phyloP scores from a whole-genome alignment of 2,329 filamentous ascomycete genomes.

The Paramyrothecium roridum region DNA sequence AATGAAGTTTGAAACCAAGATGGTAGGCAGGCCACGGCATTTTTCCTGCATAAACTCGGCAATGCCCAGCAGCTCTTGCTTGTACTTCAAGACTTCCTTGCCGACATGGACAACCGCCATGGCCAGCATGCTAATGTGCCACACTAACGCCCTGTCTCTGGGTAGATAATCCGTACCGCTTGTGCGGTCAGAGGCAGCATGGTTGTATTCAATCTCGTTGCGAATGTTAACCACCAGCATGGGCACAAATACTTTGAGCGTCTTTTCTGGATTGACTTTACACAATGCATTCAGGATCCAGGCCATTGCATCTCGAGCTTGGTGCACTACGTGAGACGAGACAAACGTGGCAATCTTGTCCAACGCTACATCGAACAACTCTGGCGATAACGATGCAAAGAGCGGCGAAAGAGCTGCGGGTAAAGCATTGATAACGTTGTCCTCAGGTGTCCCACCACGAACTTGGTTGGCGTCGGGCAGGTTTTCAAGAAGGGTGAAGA shows the following conservation, averaged over 20 bases:
- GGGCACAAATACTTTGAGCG: constrained; percentile 84
- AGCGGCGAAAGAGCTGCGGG: constrained; percentile 88
- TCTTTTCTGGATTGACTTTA: constrained; percentile 93
- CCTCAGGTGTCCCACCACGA: constrained; percentile 87
- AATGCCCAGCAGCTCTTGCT: constrained; percentile 84
- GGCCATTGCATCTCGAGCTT: constrained; percentile 95
- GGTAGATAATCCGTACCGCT: constrained; percentile 92
- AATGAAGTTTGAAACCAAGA: constrained; percentile 96
- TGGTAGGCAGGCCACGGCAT: constrained; percentile 88
- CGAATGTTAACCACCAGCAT: constrained; percentile 89
- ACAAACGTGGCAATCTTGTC: constrained; percentile 93
- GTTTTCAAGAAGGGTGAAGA: constrained; percentile 94
- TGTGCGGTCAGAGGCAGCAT: constrained; percentile 89
- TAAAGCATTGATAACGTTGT: constrained; percentile 93
- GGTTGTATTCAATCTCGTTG: constrained; percentile 95
- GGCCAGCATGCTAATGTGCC: constrained; percentile 94
- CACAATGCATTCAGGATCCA: constrained; percentile 97
- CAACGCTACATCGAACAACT: constrained; percentile 87
- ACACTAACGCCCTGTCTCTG: constrained; percentile 86
- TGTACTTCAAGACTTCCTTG: constrained; percentile 82
- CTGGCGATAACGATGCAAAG: constrained; percentile 85
- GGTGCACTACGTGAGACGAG: constrained; percentile 90
- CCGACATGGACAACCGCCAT: constrained; percentile 98
- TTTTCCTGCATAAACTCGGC: constrained; percentile 95
- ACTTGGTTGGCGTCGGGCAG: constrained; percentile 86